Percentiles rank a stretch among this genome's conserved stretches.
Conservation (phyloP, 1,139 yeast genomes). For the Pichia kudriavzevii region DNA sequence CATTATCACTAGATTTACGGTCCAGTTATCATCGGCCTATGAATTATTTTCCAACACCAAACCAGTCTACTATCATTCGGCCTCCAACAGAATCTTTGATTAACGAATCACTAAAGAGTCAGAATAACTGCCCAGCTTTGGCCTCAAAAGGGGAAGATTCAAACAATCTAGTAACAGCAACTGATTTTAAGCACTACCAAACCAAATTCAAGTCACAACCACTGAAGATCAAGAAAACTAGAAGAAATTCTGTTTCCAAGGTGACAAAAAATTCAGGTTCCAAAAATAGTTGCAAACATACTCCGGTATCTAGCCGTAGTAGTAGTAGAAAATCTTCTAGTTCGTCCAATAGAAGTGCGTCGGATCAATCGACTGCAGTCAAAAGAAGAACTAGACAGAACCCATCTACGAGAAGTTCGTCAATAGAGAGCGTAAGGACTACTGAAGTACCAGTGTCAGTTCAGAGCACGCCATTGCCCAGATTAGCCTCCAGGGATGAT, state of each 20-base stretch:
- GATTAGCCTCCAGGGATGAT: not conserved
- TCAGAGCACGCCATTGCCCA: slow-evolving; percentile 8
- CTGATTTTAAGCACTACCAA: slow-evolving; percentile 8
- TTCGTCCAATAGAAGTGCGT: slow-evolving; percentile 1
- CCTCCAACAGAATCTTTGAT: too few relatives aligned
- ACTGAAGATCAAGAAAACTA: slow-evolving; percentile 10
- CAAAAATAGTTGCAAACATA: too few relatives aligned
- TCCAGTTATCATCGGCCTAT: too few relatives aligned
- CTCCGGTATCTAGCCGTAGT: slow-evolving; percentile 1
- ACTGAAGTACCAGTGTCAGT: slow-evolving; percentile 16
- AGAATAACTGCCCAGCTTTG: too few relatives aligned
- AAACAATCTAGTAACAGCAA: not conserved
- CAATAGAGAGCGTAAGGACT: slow-evolving; percentile 11
- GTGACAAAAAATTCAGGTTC: too few relatives aligned
- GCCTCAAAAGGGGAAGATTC: slow-evolving; percentile 4
- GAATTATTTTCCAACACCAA: too few relatives aligned
- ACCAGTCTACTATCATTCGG: too few relatives aligned
- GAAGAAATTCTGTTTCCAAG: slow-evolving; percentile 11
- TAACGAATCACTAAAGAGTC: too few relatives aligned
- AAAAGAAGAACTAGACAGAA: slow-evolving; percentile 8
- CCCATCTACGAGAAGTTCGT: slow-evolving; percentile 7
- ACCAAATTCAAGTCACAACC: slow-evolving; percentile 7
- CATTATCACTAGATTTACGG: too few relatives aligned
- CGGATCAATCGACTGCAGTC: slow-evolving; percentile 2
- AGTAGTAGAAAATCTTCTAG: slow-evolving; percentile 6